A percentile compares a stretch with the other conserved stretches of the same genome.
These are phyloP conservation scores for Cryptococcus hybrid DNA, from an alignment of 1,284 basidiomycete genomes.

Conservation along the genomic window DNA sequence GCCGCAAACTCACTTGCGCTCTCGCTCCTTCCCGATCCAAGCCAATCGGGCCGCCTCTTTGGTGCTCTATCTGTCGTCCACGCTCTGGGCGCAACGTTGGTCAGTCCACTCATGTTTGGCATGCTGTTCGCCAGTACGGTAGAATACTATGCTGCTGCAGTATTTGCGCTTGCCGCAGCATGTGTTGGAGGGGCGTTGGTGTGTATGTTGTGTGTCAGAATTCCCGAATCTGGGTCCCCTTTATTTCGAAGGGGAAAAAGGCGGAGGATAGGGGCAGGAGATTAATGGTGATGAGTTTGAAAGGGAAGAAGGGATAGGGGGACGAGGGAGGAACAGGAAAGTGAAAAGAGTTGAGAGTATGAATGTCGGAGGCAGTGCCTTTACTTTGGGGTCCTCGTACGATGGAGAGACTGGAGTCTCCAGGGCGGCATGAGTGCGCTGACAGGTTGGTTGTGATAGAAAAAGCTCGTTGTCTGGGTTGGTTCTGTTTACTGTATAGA, in stretches of 20 bases:
- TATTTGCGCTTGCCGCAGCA: constrained; percentile 37
- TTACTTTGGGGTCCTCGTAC: no score
- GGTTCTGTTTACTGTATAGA: no score
- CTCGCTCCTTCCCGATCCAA: constrained; percentile 34
- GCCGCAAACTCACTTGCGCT: constrained; percentile 47
- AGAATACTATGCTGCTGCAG: constrained; percentile 34
- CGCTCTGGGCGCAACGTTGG: constrained; percentile 38
- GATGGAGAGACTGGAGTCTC: no score
- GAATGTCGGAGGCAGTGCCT: background rate
- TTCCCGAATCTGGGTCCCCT: constrained; percentile 5
- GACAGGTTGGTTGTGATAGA: no score
- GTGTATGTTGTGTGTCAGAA: constrained; percentile 22
- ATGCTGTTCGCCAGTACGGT: constrained; percentile 41
- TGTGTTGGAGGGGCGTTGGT: constrained; percentile 24
- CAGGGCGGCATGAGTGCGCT: no score
- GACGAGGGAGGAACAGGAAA: constrained; percentile 27
- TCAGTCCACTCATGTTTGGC: constrained; percentile 43
- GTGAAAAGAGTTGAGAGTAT: constrained; percentile 3
- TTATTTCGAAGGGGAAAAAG: background rate
- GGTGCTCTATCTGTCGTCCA: constrained; percentile 44
- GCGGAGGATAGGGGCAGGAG: background rate
- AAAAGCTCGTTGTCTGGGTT: no score
- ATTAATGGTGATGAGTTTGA: no score
- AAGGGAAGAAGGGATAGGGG: constrained; percentile 1
- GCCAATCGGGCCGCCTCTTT: constrained; percentile 46